Conservation (phyloP, 306 rosid species). For the Rosa lucieae region DNA sequence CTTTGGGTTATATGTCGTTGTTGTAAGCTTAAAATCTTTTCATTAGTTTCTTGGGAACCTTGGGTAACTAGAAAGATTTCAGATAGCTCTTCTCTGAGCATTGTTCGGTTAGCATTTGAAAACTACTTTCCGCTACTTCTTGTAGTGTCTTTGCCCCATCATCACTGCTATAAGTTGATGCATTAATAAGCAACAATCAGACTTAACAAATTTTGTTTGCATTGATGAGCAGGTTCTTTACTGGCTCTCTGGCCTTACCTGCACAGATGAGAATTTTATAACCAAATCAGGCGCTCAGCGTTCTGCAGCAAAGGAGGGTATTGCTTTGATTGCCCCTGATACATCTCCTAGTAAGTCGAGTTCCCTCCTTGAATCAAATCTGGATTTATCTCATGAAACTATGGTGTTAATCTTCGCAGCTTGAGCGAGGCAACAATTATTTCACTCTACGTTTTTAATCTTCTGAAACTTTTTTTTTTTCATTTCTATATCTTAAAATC, state of each 20-base stretch:
- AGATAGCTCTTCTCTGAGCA: background rate
- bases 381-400: background rate
- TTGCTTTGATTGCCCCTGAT: conserved; percentile 79
- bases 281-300: conserved; percentile 83
- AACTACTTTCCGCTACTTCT: background rate
- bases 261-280: conserved; percentile 84
- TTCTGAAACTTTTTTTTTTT: background rate
- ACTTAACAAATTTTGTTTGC: background rate
- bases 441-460: background rate
- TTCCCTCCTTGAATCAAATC: background rate
- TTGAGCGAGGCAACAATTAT: background rate
- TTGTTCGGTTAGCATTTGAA: background rate
- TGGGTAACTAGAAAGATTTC: background rate
- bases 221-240: conserved; percentile 62
- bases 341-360: conserved; percentile 81
- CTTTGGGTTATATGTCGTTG: background rate
- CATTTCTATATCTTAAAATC: background rate
- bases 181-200: conserved; percentile 3
- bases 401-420: background rate
- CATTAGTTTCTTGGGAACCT: background rate
- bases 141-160: background rate
- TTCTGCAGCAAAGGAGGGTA: conserved; percentile 62
- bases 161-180: background rate
- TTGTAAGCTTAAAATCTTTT: background rate
- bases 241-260: conserved; percentile 90